Base-by-base conservation (phyloP, 2,329 filamentous ascomycete species). In the Monilinia fructicola region DNA sequence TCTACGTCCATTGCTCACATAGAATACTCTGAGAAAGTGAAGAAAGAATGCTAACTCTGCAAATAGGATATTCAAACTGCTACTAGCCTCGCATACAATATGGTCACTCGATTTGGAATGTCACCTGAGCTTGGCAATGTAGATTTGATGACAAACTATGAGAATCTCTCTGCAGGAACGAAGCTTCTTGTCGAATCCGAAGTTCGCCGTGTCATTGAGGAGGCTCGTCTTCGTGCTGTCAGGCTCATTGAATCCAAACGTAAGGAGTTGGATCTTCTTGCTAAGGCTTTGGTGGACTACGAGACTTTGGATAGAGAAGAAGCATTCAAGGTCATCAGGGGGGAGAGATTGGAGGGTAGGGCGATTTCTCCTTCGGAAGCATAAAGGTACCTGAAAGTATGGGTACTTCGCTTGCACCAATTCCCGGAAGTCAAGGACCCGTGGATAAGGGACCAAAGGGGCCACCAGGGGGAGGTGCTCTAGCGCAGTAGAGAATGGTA, bases 31-130 rank as follows among this genome's bases (percentile, higher is more conserved):
- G 5, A 65, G n/a, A 38, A 40, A 16, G 10, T 12, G 26, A 56
- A 42, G 61, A 54, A 40, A 69, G 53, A 70, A 71, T 74, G 66
- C 75, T 78, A 71, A 79, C 74, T 74, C 58, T 38, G 18, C 54
- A 10, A 67, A 18, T 69, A 92, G 90, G 95, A 99, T 78, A 88
- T 99, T 55, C 85, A 91, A 78, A 82, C 83, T 70, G 95, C 95
- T 10, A 99, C 95, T 1, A 83, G 86, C 52, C 83, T 92, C 21
- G 93, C 94, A 2, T 96, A 93, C 79, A 83, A 86, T 70, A 95
- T 99, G 87, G 90, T 99, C 12, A 95, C 93, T 6, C 84, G 86
- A 68, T 90, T 92, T 69, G 95, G 95, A 73, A 98, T 98, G 90
- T 97, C 92, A 2, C 85, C 89, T 65, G 86, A 86, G 68, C 84